Conservation (phyloP, 257 asterid genomes). For the Nemophila menziesii region DNA sequence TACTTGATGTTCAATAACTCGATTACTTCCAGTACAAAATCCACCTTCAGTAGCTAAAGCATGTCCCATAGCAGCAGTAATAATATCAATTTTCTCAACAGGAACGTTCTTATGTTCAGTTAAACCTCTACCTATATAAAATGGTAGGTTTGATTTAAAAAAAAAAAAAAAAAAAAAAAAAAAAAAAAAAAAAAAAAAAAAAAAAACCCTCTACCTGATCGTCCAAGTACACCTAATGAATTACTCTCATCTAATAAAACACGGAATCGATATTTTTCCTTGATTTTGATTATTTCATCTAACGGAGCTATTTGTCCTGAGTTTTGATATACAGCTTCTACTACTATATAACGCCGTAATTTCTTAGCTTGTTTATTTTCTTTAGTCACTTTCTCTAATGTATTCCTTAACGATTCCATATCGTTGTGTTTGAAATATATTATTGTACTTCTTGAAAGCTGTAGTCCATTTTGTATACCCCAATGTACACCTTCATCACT, state of each 20-base stretch:
- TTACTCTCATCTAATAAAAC: constrained; percentile 87
- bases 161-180: no score
- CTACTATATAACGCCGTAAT: constrained; percentile 85
- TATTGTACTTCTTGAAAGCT: constrained; percentile 89
- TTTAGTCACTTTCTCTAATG: constrained; percentile 56
- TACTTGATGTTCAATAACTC: constrained; percentile 97
- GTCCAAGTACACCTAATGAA: constrained; percentile 87
- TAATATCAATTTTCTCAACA: constrained; percentile 84
- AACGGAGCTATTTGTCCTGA: constrained; percentile 90
- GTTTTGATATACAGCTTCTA: constrained; percentile 95
- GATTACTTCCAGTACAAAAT: constrained; percentile 84
- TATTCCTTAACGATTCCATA: constrained; percentile 55
- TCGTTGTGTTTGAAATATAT: constrained; percentile 81
- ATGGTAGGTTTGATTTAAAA: no score
- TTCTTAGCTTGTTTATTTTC: constrained; percentile 77
- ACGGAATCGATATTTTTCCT: constrained; percentile 80
- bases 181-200: no score
- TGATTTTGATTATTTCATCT: constrained; percentile 70
- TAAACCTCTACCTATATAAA: constrained; percentile 88
- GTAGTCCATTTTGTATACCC: constrained; percentile 96
- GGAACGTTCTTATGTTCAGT: constrained; percentile 70
- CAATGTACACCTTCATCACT: constrained; percentile 98
- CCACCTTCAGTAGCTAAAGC: constrained; percentile 98
- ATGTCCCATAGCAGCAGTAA: constrained; percentile 93
- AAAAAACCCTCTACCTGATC: constrained; percentile 83